These are phyloP conservation scores for Trichosporon sp. DNA, from an alignment of 1,284 basidiomycete species.

Conservation along the genomic window DNA sequence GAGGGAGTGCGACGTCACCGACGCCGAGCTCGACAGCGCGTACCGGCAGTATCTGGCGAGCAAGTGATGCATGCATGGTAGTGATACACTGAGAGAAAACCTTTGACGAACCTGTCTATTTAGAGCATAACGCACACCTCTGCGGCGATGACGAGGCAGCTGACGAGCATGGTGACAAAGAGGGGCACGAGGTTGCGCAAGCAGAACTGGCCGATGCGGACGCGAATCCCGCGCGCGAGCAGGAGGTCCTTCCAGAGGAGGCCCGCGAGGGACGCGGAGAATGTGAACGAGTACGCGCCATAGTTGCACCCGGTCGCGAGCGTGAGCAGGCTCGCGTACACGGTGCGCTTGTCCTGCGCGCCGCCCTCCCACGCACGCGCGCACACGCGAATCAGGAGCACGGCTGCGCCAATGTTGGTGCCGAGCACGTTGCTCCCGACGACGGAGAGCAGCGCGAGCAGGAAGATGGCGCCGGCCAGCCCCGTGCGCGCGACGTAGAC, in stretches of 20 bases:
- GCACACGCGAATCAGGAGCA: slow-evolving; percentile 18
- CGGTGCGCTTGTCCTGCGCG: slow-evolving; percentile 27
- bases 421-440: slow-evolving; percentile 82
- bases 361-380: neutral
- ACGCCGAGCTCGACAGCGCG: slow-evolving; percentile 2
- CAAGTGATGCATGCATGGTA: slow-evolving; percentile 1
- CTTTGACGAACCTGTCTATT: neutral
- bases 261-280: slow-evolving; percentile 84
- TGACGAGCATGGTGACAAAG: slow-evolving; percentile 61
- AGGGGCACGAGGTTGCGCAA: slow-evolving; percentile 65
- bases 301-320: slow-evolving; percentile 83
- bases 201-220: slow-evolving; percentile 67
- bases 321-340: slow-evolving; percentile 54
- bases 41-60: neutral
- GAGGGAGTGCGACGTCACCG: neutral
- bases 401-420: slow-evolving; percentile 75
- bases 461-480: slow-evolving; percentile 51
- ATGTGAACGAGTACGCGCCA: slow-evolving; percentile 75
- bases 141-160: slow-evolving; percentile 47
- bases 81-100: neutral
- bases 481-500: slow-evolving; percentile 51
- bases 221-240: slow-evolving; percentile 66
- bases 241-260: slow-evolving; percentile 81
- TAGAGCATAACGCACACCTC: slow-evolving; percentile 50
- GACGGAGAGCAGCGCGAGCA: slow-evolving; percentile 58